Evolutionary conservation across 306 rosid genomes (phyloP).

Genomic region (Crataegus laevigata): DNA sequence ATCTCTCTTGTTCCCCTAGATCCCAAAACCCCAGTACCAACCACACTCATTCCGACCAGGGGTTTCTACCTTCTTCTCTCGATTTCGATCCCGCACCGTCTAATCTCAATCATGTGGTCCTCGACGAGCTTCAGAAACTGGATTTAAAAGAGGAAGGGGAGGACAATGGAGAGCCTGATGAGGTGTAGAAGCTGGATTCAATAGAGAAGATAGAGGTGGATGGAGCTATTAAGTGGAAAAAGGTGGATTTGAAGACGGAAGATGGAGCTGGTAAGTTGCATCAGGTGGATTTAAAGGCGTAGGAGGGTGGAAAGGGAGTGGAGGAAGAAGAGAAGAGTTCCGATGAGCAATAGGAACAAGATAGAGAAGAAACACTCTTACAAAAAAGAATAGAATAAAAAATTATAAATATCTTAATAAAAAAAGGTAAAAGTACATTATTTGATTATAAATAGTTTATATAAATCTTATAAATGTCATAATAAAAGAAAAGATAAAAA

Average conservation of each 20-base stretch:
- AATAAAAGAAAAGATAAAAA: too few species aligned
- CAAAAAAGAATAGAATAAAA: too few species aligned
- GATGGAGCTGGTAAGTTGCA: conserved; percentile 7
- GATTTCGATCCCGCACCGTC: conserved; percentile 26
- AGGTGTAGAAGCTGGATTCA: conserved; percentile 3
- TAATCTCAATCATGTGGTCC: conserved; percentile 25
- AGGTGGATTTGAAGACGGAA: conserved; percentile 33
- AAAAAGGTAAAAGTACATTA: too few species aligned
- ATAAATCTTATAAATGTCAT: too few species aligned
- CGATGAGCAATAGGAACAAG: neutral
- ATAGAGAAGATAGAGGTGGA: conserved; percentile 15
- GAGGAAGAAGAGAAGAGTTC: conserved; percentile 5
- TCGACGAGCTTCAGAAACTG: conserved; percentile 14
- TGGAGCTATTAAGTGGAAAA: conserved; percentile 8
- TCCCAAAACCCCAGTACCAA: neutral
- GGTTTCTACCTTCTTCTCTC: conserved; percentile 10
- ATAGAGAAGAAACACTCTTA: too few species aligned
- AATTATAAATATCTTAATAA: too few species aligned
- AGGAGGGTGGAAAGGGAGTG: neutral
- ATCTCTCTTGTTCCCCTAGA: conserved; percentile 14
- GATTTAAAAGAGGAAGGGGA: conserved; percentile 30
- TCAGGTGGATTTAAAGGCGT: conserved; percentile 31
- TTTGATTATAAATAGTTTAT: too few species aligned
- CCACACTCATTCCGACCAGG: conserved; percentile 9
- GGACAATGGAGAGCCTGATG: neutral